Base-by-base conservation (phyloP, 176 grass and related monocot genomes). In the barley (Hordeum vulgare) region DNA sequence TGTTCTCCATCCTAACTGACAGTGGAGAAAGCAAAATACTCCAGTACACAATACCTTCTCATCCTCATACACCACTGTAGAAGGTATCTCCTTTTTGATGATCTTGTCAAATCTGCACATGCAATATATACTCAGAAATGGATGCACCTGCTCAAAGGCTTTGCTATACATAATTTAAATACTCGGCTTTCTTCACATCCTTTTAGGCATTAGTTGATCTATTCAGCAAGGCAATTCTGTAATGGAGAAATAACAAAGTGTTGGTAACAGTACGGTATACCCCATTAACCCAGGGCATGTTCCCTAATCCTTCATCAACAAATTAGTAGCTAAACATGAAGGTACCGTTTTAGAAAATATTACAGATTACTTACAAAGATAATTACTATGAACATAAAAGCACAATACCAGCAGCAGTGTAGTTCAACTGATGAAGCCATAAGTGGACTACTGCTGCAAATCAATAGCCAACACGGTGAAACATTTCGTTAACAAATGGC, bases 41-140 rank as follows among this genome's bases (percentile, higher is more conserved):
- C n/a, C n/a, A n/a, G n/a, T 25, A 20, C 12, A 74, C 7, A 78
- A 29, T 91, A 97, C 95, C 90, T 94, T 94, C 59, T 97, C 92
- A 17, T 94, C 92, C 85, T 97, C 92, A 72, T 82, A 97, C 63
- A 97, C 95, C 28, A 97, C 90, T 67, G 74, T 92, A 54, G 95
- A 93, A 18, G 95, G 95, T 61, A 94, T 97, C 71, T 97, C 90
- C 78, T 94, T 97, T 28, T 93, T 94, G 21, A 97, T 93, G 75
- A 97, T 94, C 86, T 94, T 94, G 86, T 97, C 95, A 71, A 97
- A 97, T 92, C 95, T 97, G 90, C 62, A 97, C 17, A 31, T 85
- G 53, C 56, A 91, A 80, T 11, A 94, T 58, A 69, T 37, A 13
- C 6, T 74, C 39, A 53, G 71, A 85, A 60, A 92, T 8, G 17